Percentiles rank a stretch among this genome's conserved stretches.
These are phyloP conservation scores for Dioscorea zingiberensis DNA, from an alignment of 106 monocot species.

Conservation along the genomic window DNA sequence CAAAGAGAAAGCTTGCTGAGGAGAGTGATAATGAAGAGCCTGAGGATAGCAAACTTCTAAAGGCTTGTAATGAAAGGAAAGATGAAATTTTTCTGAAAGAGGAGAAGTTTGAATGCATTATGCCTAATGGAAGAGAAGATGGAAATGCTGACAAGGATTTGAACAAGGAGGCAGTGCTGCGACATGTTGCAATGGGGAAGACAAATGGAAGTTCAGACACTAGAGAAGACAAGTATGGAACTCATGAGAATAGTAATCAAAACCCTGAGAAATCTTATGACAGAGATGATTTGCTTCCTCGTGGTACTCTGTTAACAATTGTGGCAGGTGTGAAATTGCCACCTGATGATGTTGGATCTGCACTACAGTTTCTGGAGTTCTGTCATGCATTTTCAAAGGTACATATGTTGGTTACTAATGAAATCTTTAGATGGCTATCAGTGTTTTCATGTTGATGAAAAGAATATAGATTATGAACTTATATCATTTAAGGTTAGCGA, in stretches of 20 bases:
- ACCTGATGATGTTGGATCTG: slow-evolving; percentile 38
- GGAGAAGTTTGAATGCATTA: no score
- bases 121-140: no score
- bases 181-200: no score
- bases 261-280: not conserved
- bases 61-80: no score
- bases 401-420: not conserved
- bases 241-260: not conserved
- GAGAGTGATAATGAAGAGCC: no score
- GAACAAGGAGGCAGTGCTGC: not conserved
- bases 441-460: not conserved
- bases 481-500: not conserved
- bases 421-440: not conserved
- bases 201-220: no score
- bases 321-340: slow-evolving; percentile 33
- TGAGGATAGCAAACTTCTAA: no score
- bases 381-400: slow-evolving; percentile 63
- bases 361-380: slow-evolving; percentile 65
- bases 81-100: no score
- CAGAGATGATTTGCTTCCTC: slow-evolving; percentile 25
- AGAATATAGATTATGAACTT: not conserved
- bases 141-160: no score
- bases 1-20: no score
- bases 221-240: not conserved
- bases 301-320: slow-evolving; percentile 20